Percentiles rank a stretch among this genome's conserved stretches.
Conservation (phyloP, 2,329 filamentous ascomycete species). For the Blastomyces percursus region DNA sequence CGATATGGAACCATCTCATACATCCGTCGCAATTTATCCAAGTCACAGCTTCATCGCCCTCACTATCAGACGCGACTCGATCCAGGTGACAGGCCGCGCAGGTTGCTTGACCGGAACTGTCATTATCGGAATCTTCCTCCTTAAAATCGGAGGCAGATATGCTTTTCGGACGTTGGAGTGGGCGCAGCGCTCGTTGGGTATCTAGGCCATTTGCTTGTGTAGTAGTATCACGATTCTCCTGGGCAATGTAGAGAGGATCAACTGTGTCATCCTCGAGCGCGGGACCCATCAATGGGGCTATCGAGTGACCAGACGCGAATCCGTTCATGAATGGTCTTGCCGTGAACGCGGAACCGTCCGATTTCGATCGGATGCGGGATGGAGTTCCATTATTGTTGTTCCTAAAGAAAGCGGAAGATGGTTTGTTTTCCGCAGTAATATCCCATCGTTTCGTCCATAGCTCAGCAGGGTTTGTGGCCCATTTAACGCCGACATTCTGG, state of each 20-base stretch:
- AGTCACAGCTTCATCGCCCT: slow-evolving; percentile 42
- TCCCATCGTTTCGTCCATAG: neutral
- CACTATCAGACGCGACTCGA: slow-evolving; percentile 40
- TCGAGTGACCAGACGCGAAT: slow-evolving; percentile 8
- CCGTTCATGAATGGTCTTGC: slow-evolving; percentile 28
- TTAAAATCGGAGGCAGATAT: neutral
- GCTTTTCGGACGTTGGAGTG: slow-evolving; percentile 2
- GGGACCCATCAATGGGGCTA: slow-evolving; percentile 6
- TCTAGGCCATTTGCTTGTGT: neutral
- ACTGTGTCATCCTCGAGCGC: slow-evolving; percentile 11
- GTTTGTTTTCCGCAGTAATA: slow-evolving; percentile 5
- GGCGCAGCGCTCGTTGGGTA: neutral
- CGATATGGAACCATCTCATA: slow-evolving; percentile 57
- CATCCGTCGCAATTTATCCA: slow-evolving; percentile 61
- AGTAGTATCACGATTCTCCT: neutral
- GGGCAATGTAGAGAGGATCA: neutral
- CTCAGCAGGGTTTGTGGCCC: neutral
- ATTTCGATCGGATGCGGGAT: slow-evolving; percentile 32
- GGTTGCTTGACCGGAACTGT: slow-evolving; percentile 33
- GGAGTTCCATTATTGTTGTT: slow-evolving; percentile 14
- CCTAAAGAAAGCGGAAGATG: neutral
- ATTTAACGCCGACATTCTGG: slow-evolving; percentile 1
- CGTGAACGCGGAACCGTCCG: slow-evolving; percentile 32
- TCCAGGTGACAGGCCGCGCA: slow-evolving; percentile 49
- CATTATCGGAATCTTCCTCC: slow-evolving; percentile 5